Conservation (phyloP, 306 rosid species). For the Sicyos edulis region DNA sequence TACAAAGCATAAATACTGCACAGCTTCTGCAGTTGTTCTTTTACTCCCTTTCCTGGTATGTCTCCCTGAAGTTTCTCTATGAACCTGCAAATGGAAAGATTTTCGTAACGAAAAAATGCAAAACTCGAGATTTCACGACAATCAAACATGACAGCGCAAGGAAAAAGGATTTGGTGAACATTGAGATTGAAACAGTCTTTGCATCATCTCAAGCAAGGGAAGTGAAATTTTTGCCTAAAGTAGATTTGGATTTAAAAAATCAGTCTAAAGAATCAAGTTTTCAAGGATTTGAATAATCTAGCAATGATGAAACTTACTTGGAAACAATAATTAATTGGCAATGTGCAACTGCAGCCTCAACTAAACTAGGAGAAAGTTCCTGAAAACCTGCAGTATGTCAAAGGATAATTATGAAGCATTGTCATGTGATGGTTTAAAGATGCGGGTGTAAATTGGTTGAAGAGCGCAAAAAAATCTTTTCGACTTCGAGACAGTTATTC, state of each 20-base stretch:
- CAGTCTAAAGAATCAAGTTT: background rate
- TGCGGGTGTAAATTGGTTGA: background rate
- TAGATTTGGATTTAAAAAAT: background rate
- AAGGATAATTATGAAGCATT: background rate
- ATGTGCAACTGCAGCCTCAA: conserved; percentile 80
- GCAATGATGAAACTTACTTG: conserved; percentile 51
- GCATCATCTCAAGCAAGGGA: background rate
- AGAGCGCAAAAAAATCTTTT: background rate
- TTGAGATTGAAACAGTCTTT: too few species aligned
- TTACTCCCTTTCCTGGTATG: conserved; percentile 86
- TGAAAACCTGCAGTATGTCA: conserved; percentile 48
- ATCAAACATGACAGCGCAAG: background rate
- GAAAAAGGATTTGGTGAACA: background rate
- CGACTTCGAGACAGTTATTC: background rate
- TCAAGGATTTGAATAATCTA: background rate
- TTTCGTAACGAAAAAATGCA: background rate
- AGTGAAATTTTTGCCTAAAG: background rate
- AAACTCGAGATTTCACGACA: background rate
- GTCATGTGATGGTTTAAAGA: too few species aligned
- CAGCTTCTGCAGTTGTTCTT: conserved; percentile 62
- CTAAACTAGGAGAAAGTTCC: conserved; percentile 64
- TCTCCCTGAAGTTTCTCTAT: conserved; percentile 74
- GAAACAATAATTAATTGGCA: conserved; percentile 83
- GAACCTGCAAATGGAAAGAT: conserved; percentile 44
- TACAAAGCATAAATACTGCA: conserved; percentile 66